These are phyloP conservation scores for Mortierella alpina DNA, from an alignment of 192 early-diverging fungal species.

Conservation along the genomic window DNA sequence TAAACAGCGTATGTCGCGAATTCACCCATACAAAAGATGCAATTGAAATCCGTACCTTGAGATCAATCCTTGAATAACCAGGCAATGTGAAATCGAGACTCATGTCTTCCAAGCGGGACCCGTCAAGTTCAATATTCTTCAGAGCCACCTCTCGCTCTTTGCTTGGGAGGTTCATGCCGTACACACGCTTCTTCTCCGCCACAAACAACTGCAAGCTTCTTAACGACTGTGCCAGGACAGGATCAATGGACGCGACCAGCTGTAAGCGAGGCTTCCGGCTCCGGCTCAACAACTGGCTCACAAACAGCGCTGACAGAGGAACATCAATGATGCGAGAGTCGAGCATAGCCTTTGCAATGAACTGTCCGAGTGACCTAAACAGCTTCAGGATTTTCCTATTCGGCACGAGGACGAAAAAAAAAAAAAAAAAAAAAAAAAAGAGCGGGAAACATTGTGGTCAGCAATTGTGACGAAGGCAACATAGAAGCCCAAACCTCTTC, in stretches of 20 bases:
- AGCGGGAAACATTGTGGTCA: not conserved
- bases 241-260: constrained; percentile 69
- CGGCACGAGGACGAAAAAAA: not conserved
- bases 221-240: constrained; percentile 73
- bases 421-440: constrained; percentile 21
- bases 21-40: not conserved
- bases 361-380: constrained; percentile 83
- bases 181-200: constrained; percentile 66
- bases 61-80: constrained; percentile 78
- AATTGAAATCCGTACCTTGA: constrained; percentile 47
- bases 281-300: constrained; percentile 73
- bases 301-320: constrained; percentile 79
- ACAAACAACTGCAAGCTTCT: constrained; percentile 73
- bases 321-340: constrained; percentile 90
- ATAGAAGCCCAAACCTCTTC: no score
- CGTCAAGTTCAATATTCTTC: constrained; percentile 62
- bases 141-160: constrained; percentile 58
- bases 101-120: constrained; percentile 71
- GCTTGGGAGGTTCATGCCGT: constrained; percentile 57
- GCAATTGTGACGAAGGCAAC: no score
- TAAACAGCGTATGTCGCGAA: not conserved
- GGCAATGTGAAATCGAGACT: constrained; percentile 90
- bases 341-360: constrained; percentile 89
- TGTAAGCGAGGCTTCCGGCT: constrained; percentile 20
- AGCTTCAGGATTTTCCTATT: constrained; percentile 65